phyloP scores from a whole-genome alignment of 257 asterid genomes.

The Forsythia viridissima region DNA sequence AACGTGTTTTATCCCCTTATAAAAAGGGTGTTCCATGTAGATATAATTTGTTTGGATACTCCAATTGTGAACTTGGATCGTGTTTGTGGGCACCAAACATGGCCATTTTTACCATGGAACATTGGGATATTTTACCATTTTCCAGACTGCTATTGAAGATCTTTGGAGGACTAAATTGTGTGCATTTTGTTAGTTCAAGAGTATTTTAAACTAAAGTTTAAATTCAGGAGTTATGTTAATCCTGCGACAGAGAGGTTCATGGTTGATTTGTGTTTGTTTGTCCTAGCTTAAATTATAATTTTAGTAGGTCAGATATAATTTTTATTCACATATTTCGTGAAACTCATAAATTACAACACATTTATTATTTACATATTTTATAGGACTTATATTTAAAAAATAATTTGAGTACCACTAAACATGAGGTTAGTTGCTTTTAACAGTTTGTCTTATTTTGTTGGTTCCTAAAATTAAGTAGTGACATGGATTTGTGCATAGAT shows the following conservation, averaged over 20 bases:
- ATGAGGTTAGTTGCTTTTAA: neutral
- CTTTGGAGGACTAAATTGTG: neutral
- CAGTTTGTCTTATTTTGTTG: neutral
- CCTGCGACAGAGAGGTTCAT: neutral
- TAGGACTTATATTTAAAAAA: no score
- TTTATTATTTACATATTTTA: no score
- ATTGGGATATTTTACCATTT: slow-evolving; percentile 9
- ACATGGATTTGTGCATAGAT: neutral
- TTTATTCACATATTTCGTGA: no score
- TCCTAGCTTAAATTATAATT: no score
- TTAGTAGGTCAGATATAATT: no score
- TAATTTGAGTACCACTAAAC: no score
- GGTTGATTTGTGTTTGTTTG: neutral
- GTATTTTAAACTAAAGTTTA: neutral
- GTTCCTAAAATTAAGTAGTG: neutral
- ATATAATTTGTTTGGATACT: slow-evolving; percentile 25
- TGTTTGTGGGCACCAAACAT: slow-evolving; percentile 13
- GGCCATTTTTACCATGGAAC: slow-evolving; percentile 1
- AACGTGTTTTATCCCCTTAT: slow-evolving; percentile 4
- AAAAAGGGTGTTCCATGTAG: slow-evolving; percentile 30
- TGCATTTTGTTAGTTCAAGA: neutral
- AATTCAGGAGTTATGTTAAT: neutral
- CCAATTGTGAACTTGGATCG: slow-evolving; percentile 6
- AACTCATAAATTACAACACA: no score
- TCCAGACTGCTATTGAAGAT: neutral